Base-by-base conservation (phyloP, 2,329 filamentous ascomycete species). In the Xylariaceae sp. region DNA sequence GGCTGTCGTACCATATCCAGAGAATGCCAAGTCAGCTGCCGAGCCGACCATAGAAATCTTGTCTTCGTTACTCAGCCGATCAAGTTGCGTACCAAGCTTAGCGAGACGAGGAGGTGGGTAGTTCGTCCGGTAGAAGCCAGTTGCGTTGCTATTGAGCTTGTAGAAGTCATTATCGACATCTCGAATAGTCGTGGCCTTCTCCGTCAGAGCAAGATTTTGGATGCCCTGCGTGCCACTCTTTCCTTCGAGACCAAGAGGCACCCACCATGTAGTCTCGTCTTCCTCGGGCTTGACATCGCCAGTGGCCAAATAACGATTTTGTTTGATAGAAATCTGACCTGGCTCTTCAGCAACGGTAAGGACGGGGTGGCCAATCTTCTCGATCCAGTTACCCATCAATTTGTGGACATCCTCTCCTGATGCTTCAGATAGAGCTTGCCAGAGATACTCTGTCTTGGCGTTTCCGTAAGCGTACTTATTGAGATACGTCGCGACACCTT, bases 321-420 rank as follows among this genome's bases (percentile, higher is more conserved):
- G 94, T 65, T 85, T 86, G 53, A 97, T 74, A 39, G 81, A 83
- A 61, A 97, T 87, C 67, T 92, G 86, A 14, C 87, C 87, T 49
- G 85, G 82, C 66, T 92, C 84, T 70, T 97, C 94, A 18, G 86
- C 79, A 14, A 97, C 81, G 2, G 88, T 95, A 17, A 99, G 72
- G 12, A 97, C 85, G 0, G 94, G 94, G 70, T 96, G 95, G 1
- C 94, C 94, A 58, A 97, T 95, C 73, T 92, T 94, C 61, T 86
- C 84, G 64, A 97, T 96, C 94, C 94, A 99, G 15, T 87, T 85
- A 58, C 89, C 78, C 91, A 99, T 99, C 64, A 97, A 86, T 43
- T 77, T 76, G 57, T 86, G 85, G 33, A 99, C 87, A 64, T 97
- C 88, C 66, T 89, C 83, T 32, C 89, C 90, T 9, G 92, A 96